Evolutionary conservation across 2,329 filamentous ascomycete species (phyloP), one percentile per base, ranked within the genome.

Genomic region (Ascochyta koolunga): DNA sequence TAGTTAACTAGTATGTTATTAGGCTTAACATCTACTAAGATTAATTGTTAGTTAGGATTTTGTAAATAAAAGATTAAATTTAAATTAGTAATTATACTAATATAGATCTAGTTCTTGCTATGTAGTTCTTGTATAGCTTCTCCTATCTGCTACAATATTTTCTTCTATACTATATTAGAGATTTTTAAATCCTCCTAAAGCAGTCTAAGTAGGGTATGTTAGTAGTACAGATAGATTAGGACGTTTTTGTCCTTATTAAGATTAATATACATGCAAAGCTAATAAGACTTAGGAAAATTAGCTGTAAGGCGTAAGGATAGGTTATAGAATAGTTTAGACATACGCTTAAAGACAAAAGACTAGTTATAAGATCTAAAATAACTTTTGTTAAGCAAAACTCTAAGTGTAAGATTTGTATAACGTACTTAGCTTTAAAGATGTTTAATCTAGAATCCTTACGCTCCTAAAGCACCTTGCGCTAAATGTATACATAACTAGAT

Each of bases 1-100:
- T 67, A 77, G 54, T 76, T 67, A 18, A 76, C 50, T 9, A 77
- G 59, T 42, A 77, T 69, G 50, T 77, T 76, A 45, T 77, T 70
- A 19, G 71, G 73, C 58, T 77, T 76, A n/a, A 77, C 60, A 66
- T 77, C 75, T 76, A 50, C 46, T 27, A 56, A 61, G 33, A 43
- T 43, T 47, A 21, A 57, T 66, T 59, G 54, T 67, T 47, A 67
- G 60, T 62, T 55, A 52, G 50, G 2, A 53, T 57, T 44, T 61
- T 19, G 15, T 58, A 15, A 37, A 58, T 52, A 29, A 32, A 51
- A 42, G 54, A 50, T 50, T 25, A 15, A 59, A 50, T 62, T 15
- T 51, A 16, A 27, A 58, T 40, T 54, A 13, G 42, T 59, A 13
- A 58, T 50, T 22, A 41, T 74, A 75, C 73, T 70, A 29, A 69